Evolutionary conservation across 805 yeast species (phyloP).

Genomic region (Kodamaea fukazawae): DNA sequence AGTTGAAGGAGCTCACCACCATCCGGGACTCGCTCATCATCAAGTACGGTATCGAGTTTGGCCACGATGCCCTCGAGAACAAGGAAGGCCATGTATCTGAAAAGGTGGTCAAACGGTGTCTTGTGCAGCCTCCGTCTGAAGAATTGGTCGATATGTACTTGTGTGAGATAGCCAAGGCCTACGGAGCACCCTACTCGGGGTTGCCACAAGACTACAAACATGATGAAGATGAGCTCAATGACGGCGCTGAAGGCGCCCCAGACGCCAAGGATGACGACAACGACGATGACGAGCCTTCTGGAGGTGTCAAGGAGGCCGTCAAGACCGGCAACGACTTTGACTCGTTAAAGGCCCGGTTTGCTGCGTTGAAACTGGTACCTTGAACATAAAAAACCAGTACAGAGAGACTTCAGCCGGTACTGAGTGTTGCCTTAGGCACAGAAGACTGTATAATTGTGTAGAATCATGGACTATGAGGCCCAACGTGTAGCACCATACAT

Average conservation of each 20-base stretch:
- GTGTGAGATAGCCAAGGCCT: constrained; percentile 77
- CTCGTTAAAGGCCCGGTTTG: constrained; percentile 67
- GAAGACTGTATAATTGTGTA: neutral
- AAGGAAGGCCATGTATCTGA: constrained; percentile 54
- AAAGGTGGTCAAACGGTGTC: constrained; percentile 62
- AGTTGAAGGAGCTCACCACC: constrained; percentile 64
- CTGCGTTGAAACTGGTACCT: constrained; percentile 52
- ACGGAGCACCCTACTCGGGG: constrained; percentile 70
- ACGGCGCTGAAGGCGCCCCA: constrained; percentile 6
- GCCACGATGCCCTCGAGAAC: constrained; percentile 52
- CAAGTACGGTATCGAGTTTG: constrained; percentile 69
- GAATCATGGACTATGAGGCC: neutral
- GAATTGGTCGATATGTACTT: constrained; percentile 68
- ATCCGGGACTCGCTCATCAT: constrained; percentile 60
- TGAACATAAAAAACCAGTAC: neutral
- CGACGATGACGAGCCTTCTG: constrained; percentile 24
- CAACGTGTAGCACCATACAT: no score
- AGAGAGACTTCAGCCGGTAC: no score
- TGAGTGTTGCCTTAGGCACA: no score
- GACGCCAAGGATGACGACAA: constrained; percentile 26
- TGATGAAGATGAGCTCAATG: constrained; percentile 17
- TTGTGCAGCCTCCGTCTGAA: constrained; percentile 62
- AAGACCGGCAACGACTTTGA: constrained; percentile 51
- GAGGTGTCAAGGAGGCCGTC: constrained; percentile 16
- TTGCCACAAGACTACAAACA: constrained; percentile 21